Evolutionary conservation across 169 alveolate species (phyloP), one percentile per base, ranked within the genome.

Genomic region (Cryptosporidium ubiquitum): DNA sequence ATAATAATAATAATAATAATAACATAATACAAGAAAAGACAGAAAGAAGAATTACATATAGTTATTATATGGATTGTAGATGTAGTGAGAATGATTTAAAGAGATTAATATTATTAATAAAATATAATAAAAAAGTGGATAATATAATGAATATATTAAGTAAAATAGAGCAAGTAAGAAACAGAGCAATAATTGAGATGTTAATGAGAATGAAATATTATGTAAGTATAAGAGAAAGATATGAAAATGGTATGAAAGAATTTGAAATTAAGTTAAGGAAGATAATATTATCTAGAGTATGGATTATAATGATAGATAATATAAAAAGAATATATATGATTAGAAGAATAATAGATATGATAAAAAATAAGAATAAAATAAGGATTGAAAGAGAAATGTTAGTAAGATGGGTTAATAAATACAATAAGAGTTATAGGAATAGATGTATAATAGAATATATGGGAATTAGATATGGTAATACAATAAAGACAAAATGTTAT

Each of bases 61-160:
- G 66, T 55, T 79, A 79, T 47, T 29, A 23, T 14, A 26, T 33
- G 18, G 89, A 79, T 18, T 79, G 89, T 31, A 79, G 29, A 60
- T 79, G 89, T n/a, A 61, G 58, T 3, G 39, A 26, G 9, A 64
- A 33, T 16, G 49, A 37, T 0, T 18, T 60, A 2, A 79, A 26
- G n/a, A 42, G 37, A 14, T 18, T 61, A 23, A 12, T 14, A 4
- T 33, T 60, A 31, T 6, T 40, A 39, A 10, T 9, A 49, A 52
- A 14, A 6, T 37, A 49, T n/a, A 5, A 14, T 31, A 74, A 68
- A 12, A 37, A 29, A 0, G 9, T 39, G 75, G 89, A 61, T 79
- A 26, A 23, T 79, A 61, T 79, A 26, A 23, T 79, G 68, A 51
- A 42, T 18, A 14, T 39, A 14, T 42, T 79, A 0, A n/a, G 39